Evolutionary conservation across 2,329 filamentous ascomycete species (phyloP).

Genomic region (Hypomyces rosellus): DNA sequence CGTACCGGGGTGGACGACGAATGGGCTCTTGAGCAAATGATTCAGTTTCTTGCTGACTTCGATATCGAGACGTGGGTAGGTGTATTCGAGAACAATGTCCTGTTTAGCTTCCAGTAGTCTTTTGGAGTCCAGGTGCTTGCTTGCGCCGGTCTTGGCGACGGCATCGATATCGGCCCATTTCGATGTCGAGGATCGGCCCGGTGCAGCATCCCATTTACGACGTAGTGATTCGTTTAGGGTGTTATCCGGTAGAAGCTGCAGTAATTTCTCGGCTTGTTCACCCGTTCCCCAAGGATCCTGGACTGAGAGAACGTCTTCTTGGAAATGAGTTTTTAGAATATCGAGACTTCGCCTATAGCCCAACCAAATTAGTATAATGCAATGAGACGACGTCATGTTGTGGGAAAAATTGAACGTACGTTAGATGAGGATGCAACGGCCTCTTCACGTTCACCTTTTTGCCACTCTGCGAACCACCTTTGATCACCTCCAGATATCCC

Average conservation of each 20-base stretch:
- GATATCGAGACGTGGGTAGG: conserved; percentile 92
- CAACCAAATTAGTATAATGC: conserved; percentile 4
- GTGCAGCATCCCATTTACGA: conserved; percentile 85
- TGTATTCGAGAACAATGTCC: conserved; percentile 94
- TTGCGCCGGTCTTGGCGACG: conserved; percentile 69
- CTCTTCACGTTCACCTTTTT: conserved; percentile 81
- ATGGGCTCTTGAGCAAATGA: conserved; percentile 94
- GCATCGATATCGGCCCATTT: conserved; percentile 96
- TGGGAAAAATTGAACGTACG: conserved; percentile 38
- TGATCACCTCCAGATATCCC: conserved; percentile 84
- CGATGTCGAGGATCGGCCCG: conserved; percentile 64
- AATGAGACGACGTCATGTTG: background rate
- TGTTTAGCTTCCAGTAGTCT: conserved; percentile 85
- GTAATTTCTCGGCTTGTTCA: conserved; percentile 68
- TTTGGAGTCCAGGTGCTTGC: conserved; percentile 64
- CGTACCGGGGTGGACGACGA: conserved; percentile 92
- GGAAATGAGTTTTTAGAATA: conserved; percentile 78
- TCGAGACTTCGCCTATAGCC: conserved; percentile 67
- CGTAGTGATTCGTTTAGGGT: conserved; percentile 70
- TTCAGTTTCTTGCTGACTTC: conserved; percentile 97
- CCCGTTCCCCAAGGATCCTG: conserved; percentile 78
- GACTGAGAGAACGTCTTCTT: conserved; percentile 68
- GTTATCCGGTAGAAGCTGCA: conserved; percentile 79
- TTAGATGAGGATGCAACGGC: conserved; percentile 83
- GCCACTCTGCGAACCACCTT: conserved; percentile 75